Percentiles rank a stretch among this genome's conserved stretches.
These are phyloP conservation scores for Coniochaeta pulveracea DNA, from an alignment of 2,329 filamentous ascomycete genomes.

Conservation along the genomic window DNA sequence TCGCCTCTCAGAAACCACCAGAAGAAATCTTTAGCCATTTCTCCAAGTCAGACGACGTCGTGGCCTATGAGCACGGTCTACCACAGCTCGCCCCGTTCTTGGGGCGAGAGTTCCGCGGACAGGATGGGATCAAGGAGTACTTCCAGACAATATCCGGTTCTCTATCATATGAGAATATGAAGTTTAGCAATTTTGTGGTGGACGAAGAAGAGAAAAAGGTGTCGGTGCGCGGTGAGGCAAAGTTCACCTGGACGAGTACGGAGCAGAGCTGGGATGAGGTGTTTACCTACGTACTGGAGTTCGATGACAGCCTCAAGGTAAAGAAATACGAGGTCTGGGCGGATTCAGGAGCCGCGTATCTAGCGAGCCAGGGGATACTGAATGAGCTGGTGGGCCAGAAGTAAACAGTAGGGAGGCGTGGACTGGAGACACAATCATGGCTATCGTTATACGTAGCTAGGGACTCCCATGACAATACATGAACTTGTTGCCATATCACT, in stretches of 20 bases:
- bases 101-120: conserved; percentile 19
- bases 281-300: conserved; percentile 21
- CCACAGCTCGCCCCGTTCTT: conserved; percentile 22
- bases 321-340: conserved; percentile 23
- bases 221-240: conserved; percentile 17
- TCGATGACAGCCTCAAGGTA: conserved; percentile 16
- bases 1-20: conserved; percentile 15
- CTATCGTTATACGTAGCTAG: too few species aligned
- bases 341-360: conserved; percentile 23
- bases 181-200: conserved; percentile 13
- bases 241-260: conserved; percentile 20
- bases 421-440: too few species aligned
- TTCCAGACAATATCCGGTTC: conserved; percentile 14
- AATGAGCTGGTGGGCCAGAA: not conserved
- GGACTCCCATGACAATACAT: too few species aligned
- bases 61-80: conserved; percentile 22
- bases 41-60: conserved; percentile 11
- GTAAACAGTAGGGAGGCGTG: too few species aligned
- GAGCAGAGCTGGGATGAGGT: conserved; percentile 22
- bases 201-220: conserved; percentile 17
- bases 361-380: conserved; percentile 43
- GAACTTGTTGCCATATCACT: too few species aligned
- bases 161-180: conserved; percentile 19
- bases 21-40: conserved; percentile 18
- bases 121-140: conserved; percentile 17